A percentile compares a stretch with the other conserved stretches of the same genome.
Evolutionary conservation across 2,329 filamentous ascomycete species (phyloP).

Genomic region (Gaeumannomyces sp.): DNA sequence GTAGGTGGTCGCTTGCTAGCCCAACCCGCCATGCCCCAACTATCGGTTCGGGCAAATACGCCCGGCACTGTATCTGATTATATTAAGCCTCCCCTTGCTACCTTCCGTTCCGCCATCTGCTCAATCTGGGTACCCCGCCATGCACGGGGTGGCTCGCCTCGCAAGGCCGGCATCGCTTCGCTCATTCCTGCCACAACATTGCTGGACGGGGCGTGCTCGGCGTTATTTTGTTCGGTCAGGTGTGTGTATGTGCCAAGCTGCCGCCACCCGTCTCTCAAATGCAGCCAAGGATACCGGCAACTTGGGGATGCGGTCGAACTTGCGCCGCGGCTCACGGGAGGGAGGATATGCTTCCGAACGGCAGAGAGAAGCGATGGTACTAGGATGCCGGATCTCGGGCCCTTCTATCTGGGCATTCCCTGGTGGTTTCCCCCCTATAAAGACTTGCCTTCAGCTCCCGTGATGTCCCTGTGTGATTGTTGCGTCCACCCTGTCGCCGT

Average conservation of each 20-base stretch:
- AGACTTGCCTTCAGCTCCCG: background rate
- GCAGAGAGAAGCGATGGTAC: background rate
- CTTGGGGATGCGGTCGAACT: background rate
- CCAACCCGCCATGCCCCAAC: background rate
- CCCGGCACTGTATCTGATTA: background rate
- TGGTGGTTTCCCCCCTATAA: background rate
- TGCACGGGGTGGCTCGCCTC: conserved; percentile 10
- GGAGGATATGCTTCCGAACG: background rate
- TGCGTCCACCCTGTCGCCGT: background rate
- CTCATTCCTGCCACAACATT: conserved; percentile 10
- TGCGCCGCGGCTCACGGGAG: background rate
- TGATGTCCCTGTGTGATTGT: background rate
- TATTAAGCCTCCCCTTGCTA: background rate
- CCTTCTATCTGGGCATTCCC: background rate
- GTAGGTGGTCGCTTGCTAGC: background rate
- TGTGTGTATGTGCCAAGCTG: background rate
- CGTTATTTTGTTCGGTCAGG: conserved; percentile 9
- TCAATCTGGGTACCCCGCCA: conserved; percentile 21
- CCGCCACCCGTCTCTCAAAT: background rate
- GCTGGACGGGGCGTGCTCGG: conserved; percentile 12
- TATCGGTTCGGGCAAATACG: background rate
- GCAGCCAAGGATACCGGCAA: background rate
- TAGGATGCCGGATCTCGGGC: background rate
- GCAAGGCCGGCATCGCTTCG: conserved; percentile 12
- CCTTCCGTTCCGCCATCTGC: background rate